phyloP scores from a whole-genome alignment of 805 yeast genomes.

The Barnettozyma salicaria region DNA sequence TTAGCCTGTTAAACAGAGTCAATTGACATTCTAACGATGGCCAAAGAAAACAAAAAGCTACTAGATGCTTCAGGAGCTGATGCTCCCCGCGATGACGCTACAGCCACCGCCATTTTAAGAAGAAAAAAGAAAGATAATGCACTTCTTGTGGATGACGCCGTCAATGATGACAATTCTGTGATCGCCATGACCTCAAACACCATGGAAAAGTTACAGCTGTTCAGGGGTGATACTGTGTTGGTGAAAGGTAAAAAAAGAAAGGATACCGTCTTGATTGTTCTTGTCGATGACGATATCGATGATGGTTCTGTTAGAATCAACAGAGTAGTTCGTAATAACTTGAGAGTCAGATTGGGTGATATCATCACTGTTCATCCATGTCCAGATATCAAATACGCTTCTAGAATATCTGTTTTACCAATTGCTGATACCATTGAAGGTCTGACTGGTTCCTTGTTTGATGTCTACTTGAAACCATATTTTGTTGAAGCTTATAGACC shows the following conservation, averaged over 20 bases:
- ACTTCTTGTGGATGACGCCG: constrained; percentile 92
- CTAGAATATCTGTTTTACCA: constrained; percentile 90
- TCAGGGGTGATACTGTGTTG: constrained; percentile 96
- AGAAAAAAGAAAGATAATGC: constrained; percentile 96
- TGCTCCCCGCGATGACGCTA: constrained; percentile 52
- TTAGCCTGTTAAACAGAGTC: background rate
- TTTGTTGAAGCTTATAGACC: constrained; percentile 99
- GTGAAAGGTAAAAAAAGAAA: constrained; percentile 98
- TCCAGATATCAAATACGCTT: constrained; percentile 96
- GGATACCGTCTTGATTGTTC: constrained; percentile 92
- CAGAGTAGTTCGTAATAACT: constrained; percentile 92
- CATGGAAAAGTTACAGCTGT: constrained; percentile 89
- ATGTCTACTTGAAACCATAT: constrained; percentile 93
- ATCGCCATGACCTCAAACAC: constrained; percentile 92
- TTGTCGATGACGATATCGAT: constrained; percentile 94
- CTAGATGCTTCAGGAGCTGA: constrained; percentile 66
- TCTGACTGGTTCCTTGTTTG: constrained; percentile 91
- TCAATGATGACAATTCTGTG: constrained; percentile 94
- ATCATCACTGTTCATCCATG: constrained; percentile 88
- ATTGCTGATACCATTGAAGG: constrained; percentile 98
- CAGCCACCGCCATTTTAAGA: constrained; percentile 96
- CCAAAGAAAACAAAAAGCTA: constrained; percentile 37
- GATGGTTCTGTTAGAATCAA: constrained; percentile 93
- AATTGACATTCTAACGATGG: constrained; percentile 13
- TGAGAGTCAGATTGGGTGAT: constrained; percentile 92